phyloP scores from a whole-genome alignment of 2,329 filamentous ascomycete species.

The Microascus cirrosus region DNA sequence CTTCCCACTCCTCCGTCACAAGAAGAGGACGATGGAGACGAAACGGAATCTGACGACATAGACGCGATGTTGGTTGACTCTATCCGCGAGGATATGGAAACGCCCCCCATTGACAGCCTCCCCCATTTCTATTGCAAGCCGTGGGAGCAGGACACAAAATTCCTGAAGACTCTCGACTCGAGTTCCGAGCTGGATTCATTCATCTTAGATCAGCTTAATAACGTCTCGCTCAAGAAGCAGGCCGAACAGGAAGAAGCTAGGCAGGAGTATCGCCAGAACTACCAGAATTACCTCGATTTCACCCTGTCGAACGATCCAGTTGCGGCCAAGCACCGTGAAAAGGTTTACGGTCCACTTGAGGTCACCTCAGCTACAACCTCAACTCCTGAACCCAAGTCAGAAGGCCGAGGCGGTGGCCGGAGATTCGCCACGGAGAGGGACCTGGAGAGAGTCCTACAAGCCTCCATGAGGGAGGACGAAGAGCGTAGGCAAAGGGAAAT shows the following conservation, averaged over 20 bases:
- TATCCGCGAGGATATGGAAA: constrained; percentile 38
- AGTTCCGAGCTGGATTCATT: constrained; percentile 30
- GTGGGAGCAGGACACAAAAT: constrained; percentile 36
- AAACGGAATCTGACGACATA: constrained; percentile 43
- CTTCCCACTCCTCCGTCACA: constrained; percentile 36
- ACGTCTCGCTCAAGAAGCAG: constrained; percentile 23
- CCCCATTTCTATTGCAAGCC: constrained; percentile 32
- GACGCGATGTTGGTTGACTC: constrained; percentile 36
- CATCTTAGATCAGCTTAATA: constrained; percentile 31
- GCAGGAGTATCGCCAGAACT: constrained; percentile 32
- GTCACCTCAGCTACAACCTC: constrained; percentile 16
- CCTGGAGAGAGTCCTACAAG: constrained; percentile 58
- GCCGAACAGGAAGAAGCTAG: constrained; percentile 26
- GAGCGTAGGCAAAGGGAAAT: constrained; percentile 58
- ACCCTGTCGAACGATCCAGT: constrained; percentile 43
- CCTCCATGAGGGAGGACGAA: constrained; percentile 60
- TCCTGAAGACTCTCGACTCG: constrained; percentile 26
- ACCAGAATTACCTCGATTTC: constrained; percentile 41
- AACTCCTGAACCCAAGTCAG: constrained; percentile 43
- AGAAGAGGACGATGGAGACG: constrained; percentile 36
- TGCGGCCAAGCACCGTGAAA: constrained; percentile 43
- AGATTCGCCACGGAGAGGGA: constrained; percentile 63
- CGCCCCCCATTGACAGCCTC: constrained; percentile 42
- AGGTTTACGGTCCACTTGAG: constrained; percentile 19
- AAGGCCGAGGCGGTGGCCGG: constrained; percentile 40